phyloP scores from a whole-genome alignment of 805 yeast genomes.

The Cyberlindnera meyerae region DNA sequence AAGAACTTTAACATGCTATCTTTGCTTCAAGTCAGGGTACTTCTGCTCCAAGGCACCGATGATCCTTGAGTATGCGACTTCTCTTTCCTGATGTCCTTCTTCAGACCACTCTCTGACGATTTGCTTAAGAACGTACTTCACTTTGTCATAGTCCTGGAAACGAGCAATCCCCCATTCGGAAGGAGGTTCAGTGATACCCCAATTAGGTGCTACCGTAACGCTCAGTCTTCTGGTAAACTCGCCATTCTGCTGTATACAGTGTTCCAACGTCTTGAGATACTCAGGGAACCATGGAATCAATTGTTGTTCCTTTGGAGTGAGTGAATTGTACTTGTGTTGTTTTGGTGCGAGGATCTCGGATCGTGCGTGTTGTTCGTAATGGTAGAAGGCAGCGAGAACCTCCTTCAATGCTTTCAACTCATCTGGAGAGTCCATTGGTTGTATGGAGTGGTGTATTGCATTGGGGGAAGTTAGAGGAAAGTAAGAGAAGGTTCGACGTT shows the following conservation, averaged over 20 bases:
- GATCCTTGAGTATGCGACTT: constrained; percentile 34
- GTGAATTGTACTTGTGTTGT: constrained; percentile 29
- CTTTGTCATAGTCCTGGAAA: constrained; percentile 48
- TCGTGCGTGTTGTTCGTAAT: constrained; percentile 33
- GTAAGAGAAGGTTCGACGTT: no score
- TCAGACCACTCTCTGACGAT: constrained; percentile 57
- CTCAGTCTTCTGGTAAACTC: constrained; percentile 42
- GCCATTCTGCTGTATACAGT: constrained; percentile 42
- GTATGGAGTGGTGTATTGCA: neutral
- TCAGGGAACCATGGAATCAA: constrained; percentile 47
- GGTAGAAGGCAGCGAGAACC: constrained; percentile 23
- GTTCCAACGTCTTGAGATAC: constrained; percentile 36
- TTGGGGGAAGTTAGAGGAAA: no score
- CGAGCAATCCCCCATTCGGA: constrained; percentile 38
- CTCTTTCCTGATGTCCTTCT: constrained; percentile 46
- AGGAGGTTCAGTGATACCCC: constrained; percentile 43
- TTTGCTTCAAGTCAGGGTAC: constrained; percentile 33
- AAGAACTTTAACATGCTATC: constrained; percentile 41
- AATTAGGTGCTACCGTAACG: constrained; percentile 36
- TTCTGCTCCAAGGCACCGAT: constrained; percentile 27
- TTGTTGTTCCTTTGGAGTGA: constrained; percentile 36
- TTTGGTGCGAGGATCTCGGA: constrained; percentile 30
- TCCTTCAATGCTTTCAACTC: constrained; percentile 10
- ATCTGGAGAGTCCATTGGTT: constrained; percentile 11
- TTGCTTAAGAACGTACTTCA: constrained; percentile 50